Conservation (phyloP, 2,329 filamentous ascomycete species). For the Cytospora mali region DNA sequence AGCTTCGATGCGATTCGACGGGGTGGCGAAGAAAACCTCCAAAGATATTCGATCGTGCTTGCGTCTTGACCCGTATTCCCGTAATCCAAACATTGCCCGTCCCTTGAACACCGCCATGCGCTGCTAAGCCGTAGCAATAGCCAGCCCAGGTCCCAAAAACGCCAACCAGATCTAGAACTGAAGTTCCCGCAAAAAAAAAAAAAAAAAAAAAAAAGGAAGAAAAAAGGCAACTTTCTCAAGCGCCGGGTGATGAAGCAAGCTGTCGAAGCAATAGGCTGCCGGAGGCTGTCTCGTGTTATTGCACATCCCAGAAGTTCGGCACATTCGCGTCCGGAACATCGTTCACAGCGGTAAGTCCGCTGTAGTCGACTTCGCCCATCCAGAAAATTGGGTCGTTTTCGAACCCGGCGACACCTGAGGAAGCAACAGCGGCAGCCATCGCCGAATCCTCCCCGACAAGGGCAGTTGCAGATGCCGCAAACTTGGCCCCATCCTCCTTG, state of each 20-base stretch:
- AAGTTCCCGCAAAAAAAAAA: background rate
- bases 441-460: constrained; percentile 48
- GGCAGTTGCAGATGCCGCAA: constrained; percentile 43
- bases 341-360: constrained; percentile 9
- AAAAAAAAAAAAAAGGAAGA: background rate
- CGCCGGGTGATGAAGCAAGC: background rate
- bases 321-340: constrained; percentile 18
- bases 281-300: constrained; percentile 1
- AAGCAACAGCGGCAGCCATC: constrained; percentile 40
- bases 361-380: constrained; percentile 43
- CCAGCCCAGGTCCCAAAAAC: constrained; percentile 1
- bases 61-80: background rate
- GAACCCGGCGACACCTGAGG: constrained; percentile 31
- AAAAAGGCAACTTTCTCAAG: background rate
- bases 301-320: constrained; percentile 22
- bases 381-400: constrained; percentile 56
- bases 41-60: background rate
- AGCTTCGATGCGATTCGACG: constrained; percentile 1
- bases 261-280: background rate
- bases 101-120: background rate
- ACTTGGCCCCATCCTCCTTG: constrained; percentile 48
- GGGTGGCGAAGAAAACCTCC: background rate
- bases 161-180: background rate
- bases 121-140: background rate
- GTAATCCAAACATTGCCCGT: background rate